Percentiles rank a stretch among this genome's conserved stretches.
These are phyloP conservation scores for Chamaecrista fasciculata DNA, from an alignment of 306 rosid genomes.

Conservation along the genomic window DNA sequence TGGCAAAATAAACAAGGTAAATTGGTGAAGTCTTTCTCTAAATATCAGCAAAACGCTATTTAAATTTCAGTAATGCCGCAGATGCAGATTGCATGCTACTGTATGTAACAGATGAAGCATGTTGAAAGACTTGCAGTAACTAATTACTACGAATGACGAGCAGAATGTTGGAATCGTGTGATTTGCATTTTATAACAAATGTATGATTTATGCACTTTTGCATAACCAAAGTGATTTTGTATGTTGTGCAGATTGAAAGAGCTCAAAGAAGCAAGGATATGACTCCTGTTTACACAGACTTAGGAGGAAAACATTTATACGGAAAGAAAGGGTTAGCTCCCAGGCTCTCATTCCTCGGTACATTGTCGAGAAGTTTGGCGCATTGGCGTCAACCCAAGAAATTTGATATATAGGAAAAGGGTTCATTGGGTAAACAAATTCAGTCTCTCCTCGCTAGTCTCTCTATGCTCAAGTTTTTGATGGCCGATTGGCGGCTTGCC, in stretches of 20 bases:
- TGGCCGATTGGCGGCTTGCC: conserved; percentile 24
- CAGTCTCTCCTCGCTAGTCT: conserved; percentile 17
- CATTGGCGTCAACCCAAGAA: conserved; percentile 73
- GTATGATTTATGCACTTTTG: background rate
- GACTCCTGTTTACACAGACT: conserved; percentile 72
- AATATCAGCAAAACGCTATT: conserved; percentile 4
- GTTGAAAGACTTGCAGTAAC: conserved; percentile 42
- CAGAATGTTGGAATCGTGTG: conserved; percentile 17
- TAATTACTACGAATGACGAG: background rate
- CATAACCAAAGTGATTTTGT: background rate
- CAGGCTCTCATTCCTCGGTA: conserved; percentile 53
- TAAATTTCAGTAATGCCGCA: background rate
- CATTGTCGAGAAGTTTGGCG: conserved; percentile 53
- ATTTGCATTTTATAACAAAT: background rate
- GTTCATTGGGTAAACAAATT: conserved; percentile 20
- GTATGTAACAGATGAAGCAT: conserved; percentile 50
- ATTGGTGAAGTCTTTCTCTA: conserved; percentile 20
- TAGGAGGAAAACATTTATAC: conserved; percentile 74
- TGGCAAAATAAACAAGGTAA: conserved; percentile 79
- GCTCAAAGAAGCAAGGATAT: conserved; percentile 51
- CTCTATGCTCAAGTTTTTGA: conserved; percentile 27
- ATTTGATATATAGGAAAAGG: conserved; percentile 51
- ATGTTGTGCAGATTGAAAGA: conserved; percentile 73
- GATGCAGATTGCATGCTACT: conserved; percentile 21
- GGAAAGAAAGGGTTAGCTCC: conserved; percentile 69